Evolutionary conservation across 202 grass and related monocot genomes (phyloP).

Genomic region (Miscanthus sacchariflorus): DNA sequence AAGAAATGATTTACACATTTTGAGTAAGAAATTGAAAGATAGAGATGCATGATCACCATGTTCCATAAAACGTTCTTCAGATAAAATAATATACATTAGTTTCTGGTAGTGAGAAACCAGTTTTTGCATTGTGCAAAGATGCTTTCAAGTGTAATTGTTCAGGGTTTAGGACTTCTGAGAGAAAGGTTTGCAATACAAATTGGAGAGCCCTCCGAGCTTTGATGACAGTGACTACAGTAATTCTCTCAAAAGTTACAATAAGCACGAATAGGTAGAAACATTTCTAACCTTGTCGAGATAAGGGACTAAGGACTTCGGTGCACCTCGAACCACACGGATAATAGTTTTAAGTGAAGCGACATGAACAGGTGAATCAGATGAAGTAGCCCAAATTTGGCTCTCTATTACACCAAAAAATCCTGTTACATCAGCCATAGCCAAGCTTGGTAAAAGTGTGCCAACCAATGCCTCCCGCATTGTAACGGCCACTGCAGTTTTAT

Average conservation of each 20-base stretch:
- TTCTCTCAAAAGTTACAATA: slow-evolving; percentile 15
- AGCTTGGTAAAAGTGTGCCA: slow-evolving; percentile 82
- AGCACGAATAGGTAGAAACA: slow-evolving; percentile 30
- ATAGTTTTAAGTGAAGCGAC: slow-evolving; percentile 82
- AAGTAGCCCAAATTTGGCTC: slow-evolving; percentile 94
- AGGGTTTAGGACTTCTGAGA: slow-evolving; percentile 9
- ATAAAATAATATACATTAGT: background rate
- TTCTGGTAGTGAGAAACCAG: background rate
- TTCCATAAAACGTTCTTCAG: background rate
- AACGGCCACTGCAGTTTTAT: slow-evolving; percentile 68
- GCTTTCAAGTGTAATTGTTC: background rate
- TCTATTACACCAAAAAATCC: slow-evolving; percentile 90
- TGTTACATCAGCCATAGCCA: slow-evolving; percentile 86
- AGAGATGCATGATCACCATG: background rate
- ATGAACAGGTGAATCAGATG: slow-evolving; percentile 93
- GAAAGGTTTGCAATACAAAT: slow-evolving; percentile 14
- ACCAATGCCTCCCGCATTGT: slow-evolving; percentile 81
- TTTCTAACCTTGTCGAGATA: slow-evolving; percentile 88
- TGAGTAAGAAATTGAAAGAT: slow-evolving; percentile 6
- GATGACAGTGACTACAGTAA: slow-evolving; percentile 14
- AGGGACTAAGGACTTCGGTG: slow-evolving; percentile 73
- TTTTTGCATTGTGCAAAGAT: slow-evolving; percentile 7
- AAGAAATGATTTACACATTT: slow-evolving; percentile 8
- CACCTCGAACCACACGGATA: slow-evolving; percentile 73
- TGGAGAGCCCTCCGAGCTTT: background rate